Evolutionary conservation across 345 rosid genomes (phyloP).

Genomic region (Sapria himalayana): DNA sequence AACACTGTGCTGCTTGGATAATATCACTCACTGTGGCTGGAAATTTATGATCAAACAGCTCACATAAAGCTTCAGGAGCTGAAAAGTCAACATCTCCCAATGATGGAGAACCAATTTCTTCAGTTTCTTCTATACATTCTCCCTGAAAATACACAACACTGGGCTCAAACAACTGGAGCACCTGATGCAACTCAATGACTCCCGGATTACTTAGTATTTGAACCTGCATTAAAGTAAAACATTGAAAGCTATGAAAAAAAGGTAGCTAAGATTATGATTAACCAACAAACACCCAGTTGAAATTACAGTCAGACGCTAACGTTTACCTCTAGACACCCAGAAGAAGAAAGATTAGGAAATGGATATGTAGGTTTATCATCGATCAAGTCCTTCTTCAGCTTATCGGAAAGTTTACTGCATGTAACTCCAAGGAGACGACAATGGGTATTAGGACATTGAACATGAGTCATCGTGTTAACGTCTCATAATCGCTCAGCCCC

Average conservation of each 20-base stretch:
- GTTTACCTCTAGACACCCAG: conserved; percentile 72
- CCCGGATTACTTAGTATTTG: conserved; percentile 62
- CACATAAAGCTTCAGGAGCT: conserved; percentile 46
- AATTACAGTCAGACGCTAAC: conserved; percentile 4
- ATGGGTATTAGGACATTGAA: conserved; percentile 77
- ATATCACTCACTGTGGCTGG: conserved; percentile 63
- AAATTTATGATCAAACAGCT: conserved; percentile 50
- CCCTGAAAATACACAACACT: conserved; percentile 79
- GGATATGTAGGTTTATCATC: conserved; percentile 43
- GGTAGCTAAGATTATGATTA: conserved; percentile 3
- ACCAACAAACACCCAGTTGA: neutral
- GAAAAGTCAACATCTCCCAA: conserved; percentile 52
- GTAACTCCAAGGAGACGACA: conserved; percentile 69
- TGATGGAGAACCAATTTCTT: conserved; percentile 48
- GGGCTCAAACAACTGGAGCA: conserved; percentile 36
- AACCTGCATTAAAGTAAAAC: conserved; percentile 35
- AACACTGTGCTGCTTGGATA: too few relatives aligned
- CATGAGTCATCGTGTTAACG: conserved; percentile 93
- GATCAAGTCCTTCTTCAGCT: conserved; percentile 21
- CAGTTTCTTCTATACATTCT: conserved; percentile 31
- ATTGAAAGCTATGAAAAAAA: conserved; percentile 4
- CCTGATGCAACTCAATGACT: conserved; percentile 37
- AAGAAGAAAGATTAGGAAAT: conserved; percentile 61
- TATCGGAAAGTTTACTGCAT: conserved; percentile 28
- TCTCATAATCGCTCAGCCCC: too few relatives aligned